Conservation (phyloP, 768 basidiomycete species). For the Suillus alpinus region DNA sequence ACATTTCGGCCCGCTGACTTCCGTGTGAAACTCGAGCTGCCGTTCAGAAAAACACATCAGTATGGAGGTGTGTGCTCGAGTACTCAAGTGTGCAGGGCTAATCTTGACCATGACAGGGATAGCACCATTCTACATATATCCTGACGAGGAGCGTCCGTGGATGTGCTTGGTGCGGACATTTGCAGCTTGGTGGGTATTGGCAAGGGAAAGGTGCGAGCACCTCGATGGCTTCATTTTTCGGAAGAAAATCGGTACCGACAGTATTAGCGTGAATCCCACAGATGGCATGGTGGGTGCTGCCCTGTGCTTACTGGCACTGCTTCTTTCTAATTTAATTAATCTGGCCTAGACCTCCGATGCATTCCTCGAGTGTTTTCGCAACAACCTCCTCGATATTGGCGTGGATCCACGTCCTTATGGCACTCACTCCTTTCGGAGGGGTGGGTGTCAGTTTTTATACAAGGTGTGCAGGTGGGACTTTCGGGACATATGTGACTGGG, state of each 20-base stretch:
- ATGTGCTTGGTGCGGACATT: conserved; percentile 35
- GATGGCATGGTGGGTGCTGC: not conserved
- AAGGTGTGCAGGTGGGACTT: conserved; percentile 32
- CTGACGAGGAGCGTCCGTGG: conserved; percentile 23
- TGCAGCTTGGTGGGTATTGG: conserved; percentile 22
- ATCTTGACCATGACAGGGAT: too few species aligned
- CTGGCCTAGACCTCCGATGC: conserved; percentile 20
- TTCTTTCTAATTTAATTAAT: too few species aligned
- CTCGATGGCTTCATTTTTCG: conserved; percentile 2
- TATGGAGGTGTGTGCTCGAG: too few species aligned
- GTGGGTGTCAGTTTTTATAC: conserved; percentile 40
- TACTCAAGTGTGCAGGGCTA: too few species aligned
- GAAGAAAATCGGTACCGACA: not conserved
- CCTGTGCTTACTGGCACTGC: not conserved
- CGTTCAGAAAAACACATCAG: conserved; percentile 29
- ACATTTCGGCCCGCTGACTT: conserved; percentile 3
- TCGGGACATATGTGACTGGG: conserved; percentile 41
- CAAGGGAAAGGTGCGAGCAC: not conserved
- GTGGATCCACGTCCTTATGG: conserved; percentile 32
- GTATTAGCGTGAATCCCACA: not conserved
- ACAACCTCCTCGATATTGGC: conserved; percentile 39
- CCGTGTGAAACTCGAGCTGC: conserved; percentile 19
- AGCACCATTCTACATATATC: conserved; percentile 29
- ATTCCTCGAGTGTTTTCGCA: conserved; percentile 38
- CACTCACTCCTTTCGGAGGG: conserved; percentile 34